phyloP scores from a whole-genome alignment of 164 flowering plant species.

The Berberis thunbergii region DNA sequence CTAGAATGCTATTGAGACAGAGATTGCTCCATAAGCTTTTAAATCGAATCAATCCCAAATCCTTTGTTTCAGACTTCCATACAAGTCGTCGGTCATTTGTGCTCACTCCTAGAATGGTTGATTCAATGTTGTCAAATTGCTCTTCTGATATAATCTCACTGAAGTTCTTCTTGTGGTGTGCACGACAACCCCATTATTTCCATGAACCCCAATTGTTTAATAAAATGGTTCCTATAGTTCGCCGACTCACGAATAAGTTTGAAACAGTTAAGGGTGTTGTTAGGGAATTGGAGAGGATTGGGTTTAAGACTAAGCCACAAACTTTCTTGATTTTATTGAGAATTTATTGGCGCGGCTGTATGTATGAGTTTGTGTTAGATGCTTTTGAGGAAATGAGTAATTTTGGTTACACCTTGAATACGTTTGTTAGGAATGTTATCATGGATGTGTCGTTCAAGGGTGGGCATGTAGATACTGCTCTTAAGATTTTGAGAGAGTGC shows the following conservation, averaged over 20 bases:
- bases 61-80: too few relatives aligned
- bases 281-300: slow-evolving; percentile 30
- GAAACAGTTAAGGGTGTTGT: slow-evolving; percentile 29
- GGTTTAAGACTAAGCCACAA: slow-evolving; percentile 38
- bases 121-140: slow-evolving; percentile 15
- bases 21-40: too few relatives aligned
- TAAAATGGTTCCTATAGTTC: slow-evolving; percentile 30
- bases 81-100: too few relatives aligned
- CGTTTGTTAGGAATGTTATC: slow-evolving; percentile 42
- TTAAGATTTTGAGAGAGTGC: slow-evolving; percentile 26
- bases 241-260: slow-evolving; percentile 22
- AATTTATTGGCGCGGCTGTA: slow-evolving; percentile 52
- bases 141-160: slow-evolving; percentile 47
- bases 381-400: slow-evolving; percentile 39
- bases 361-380: slow-evolving; percentile 38
- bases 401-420: slow-evolving; percentile 38
- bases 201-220: slow-evolving; percentile 27
- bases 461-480: slow-evolving; percentile 27
- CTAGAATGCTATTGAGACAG: too few relatives aligned
- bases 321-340: slow-evolving; percentile 47
- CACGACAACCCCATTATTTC: slow-evolving; percentile 40
- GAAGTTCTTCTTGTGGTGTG: slow-evolving; percentile 60
- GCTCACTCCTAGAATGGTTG: too few relatives aligned
- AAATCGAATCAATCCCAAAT: too few relatives aligned
- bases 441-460: slow-evolving; percentile 49